Evolutionary conservation across 345 rosid genomes (phyloP), one percentile per base, ranked within the genome.

Genomic region (Gossypium bickii): DNA sequence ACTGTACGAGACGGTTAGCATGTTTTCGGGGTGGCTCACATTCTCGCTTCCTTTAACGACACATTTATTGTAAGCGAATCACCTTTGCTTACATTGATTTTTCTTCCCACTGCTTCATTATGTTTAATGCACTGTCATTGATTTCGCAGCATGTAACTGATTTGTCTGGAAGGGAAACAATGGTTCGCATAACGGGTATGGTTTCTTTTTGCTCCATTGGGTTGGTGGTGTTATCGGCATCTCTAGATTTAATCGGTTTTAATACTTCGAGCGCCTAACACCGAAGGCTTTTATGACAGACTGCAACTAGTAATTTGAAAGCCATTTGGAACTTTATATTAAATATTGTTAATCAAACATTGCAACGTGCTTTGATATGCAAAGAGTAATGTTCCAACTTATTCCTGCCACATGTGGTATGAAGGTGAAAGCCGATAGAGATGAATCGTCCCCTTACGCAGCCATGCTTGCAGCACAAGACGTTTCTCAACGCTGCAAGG

Each of bases 391-490:
- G 27, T 48, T 47, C 12, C 69, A 63, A 47, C 18, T 65, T 12
- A 18, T 24, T 45, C 43, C n/a, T 64, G 7, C 13, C 12, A 27
- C 78, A 93, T 94, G 98, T 63, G 97, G 98, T 18, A 91, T 93
- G 98, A 93, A 93, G 84, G 98, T 93, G 78, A 93, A 93, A 82
- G 98, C 98, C 29, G 94, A 92, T 62, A 86, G 97, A 80, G 97
- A 91, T 80, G 97, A 91, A 74, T 89, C 94, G n/a, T 91, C 97
- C 20, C 94, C 97, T 4, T 92, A 92, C 52, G 97, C 97, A 49
- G 97, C 97, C 48, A 89, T 92, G 94, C 97, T 92, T 88, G 97
- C 97, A 24, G 91, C 97, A 2, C 97, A 92, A 72, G 97, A 92
- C 83, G 94, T 92, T 78, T 25, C 94, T 65, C 86, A 85, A 80